These are phyloP conservation scores for Crucibulum laeve DNA, from an alignment of 768 basidiomycete genomes.

Conservation along the genomic window DNA sequence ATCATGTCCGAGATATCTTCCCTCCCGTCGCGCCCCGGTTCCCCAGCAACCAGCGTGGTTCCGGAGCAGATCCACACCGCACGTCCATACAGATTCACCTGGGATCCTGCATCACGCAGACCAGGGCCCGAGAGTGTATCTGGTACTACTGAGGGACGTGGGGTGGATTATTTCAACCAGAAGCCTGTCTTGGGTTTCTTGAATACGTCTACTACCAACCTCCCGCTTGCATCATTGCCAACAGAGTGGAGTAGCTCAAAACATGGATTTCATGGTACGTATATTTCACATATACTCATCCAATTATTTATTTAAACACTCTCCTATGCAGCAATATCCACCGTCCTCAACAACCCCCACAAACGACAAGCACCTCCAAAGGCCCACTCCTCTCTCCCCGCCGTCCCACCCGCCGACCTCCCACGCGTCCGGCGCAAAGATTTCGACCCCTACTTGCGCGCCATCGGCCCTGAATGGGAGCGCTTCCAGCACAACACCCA, in stretches of 20 bases:
- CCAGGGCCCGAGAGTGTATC: slow-evolving; percentile 72
- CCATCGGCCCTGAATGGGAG: slow-evolving; percentile 75
- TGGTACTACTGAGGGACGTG: slow-evolving; percentile 65
- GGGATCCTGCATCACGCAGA: slow-evolving; percentile 57
- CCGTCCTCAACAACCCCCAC: slow-evolving; percentile 87
- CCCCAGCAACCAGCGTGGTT: slow-evolving; percentile 41
- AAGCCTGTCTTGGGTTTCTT: slow-evolving; percentile 45
- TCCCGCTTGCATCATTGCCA: slow-evolving; percentile 46
- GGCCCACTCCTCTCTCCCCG: slow-evolving; percentile 74
- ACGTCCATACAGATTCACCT: slow-evolving; percentile 69
- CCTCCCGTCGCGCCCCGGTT: slow-evolving; percentile 52
- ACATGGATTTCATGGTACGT: slow-evolving; percentile 86
- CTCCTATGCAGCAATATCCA: slow-evolving; percentile 72
- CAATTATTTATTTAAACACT: slow-evolving; percentile 2
- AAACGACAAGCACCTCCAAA: slow-evolving; percentile 84
- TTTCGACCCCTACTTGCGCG: slow-evolving; percentile 77
- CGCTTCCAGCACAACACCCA: slow-evolving; percentile 51
- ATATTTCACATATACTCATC: not conserved
- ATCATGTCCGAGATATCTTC: slow-evolving; percentile 48
- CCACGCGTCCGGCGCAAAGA: slow-evolving; percentile 79
- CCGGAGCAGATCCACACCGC: slow-evolving; percentile 35
- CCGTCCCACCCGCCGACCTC: slow-evolving; percentile 67
- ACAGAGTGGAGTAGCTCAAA: slow-evolving; percentile 76
- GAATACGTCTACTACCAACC: slow-evolving; percentile 43
- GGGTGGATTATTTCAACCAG: slow-evolving; percentile 56